phyloP scores from a whole-genome alignment of 208 protist genomes.

The Leishmania amazonensis region DNA sequence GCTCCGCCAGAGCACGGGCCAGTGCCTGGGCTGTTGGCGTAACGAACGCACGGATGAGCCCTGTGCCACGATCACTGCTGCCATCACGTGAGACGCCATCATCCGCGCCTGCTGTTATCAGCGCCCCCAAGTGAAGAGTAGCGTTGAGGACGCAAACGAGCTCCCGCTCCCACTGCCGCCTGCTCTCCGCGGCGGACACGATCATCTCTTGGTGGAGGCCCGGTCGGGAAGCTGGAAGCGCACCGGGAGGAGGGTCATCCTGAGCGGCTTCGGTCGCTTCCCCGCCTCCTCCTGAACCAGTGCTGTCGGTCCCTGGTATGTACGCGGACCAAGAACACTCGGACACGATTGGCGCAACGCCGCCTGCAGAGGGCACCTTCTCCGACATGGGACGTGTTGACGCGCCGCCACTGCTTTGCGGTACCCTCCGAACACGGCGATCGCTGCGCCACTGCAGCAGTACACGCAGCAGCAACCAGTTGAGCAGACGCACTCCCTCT shows the following conservation, averaged over 20 bases:
- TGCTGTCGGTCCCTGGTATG: no score
- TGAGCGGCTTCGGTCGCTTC: not conserved
- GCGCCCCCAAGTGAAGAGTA: conserved; percentile 11
- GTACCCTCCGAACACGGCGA: not conserved
- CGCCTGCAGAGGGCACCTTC: not conserved
- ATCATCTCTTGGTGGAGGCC: not conserved
- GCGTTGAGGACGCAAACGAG: conserved; percentile 22
- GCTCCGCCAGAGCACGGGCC: conserved; percentile 39
- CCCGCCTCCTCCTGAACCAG: not conserved
- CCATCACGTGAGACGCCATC: not conserved
- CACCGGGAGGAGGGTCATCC: not conserved
- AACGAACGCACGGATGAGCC: conserved; percentile 7
- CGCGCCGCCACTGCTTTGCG: not conserved
- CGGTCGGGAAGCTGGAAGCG: not conserved
- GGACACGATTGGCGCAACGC: not conserved
- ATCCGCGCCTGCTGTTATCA: not conserved
- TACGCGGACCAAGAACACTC: not conserved
- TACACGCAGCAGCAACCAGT: conserved; percentile 27
- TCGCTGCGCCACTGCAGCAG: conserved; percentile 26
- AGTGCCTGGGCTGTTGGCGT: conserved; percentile 30
- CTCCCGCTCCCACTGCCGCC: conserved; percentile 24
- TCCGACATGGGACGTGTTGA: not conserved
- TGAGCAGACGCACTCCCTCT: conserved; percentile 24
- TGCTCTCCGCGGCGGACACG: not conserved
- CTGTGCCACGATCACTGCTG: not conserved